Evolutionary conservation across 2,329 filamentous ascomycete genomes (phyloP).

Genomic region (Microsporum ferrugineum): DNA sequence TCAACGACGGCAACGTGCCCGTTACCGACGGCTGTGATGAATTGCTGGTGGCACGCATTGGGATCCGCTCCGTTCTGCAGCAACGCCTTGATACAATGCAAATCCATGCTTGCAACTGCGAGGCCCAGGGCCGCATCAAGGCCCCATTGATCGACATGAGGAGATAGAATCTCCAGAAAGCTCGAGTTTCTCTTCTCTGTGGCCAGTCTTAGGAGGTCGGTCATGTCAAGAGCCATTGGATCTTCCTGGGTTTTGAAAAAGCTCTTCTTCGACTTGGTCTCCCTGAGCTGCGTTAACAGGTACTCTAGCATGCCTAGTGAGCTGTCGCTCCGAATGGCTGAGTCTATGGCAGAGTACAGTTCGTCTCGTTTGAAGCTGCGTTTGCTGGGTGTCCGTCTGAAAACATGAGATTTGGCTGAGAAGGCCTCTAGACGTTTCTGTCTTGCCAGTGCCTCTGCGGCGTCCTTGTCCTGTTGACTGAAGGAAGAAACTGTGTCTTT

Average conservation of each 20-base stretch:
- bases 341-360: conserved; percentile 14
- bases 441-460: conserved; percentile 11
- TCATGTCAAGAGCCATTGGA: conserved; percentile 5
- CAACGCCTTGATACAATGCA: conserved; percentile 12
- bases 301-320: conserved; percentile 13
- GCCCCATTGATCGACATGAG: conserved; percentile 9
- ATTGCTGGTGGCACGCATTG: conserved; percentile 11
- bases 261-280: conserved; percentile 11
- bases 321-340: conserved; percentile 9
- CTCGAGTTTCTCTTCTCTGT: conserved; percentile 7
- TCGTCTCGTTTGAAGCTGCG: conserved; percentile 13
- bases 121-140: conserved; percentile 9
- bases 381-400: conserved; percentile 15
- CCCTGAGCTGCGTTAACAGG: conserved; percentile 12
- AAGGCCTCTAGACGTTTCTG: conserved; percentile 14
- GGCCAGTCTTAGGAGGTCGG: conserved; percentile 9
- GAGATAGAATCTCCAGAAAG: conserved; percentile 13
- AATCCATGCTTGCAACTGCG: conserved; percentile 8
- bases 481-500: conserved; percentile 7
- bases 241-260: conserved; percentile 10
- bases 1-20: conserved; percentile 10
- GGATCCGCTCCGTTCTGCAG: conserved; percentile 15
- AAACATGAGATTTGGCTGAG: conserved; percentile 15
- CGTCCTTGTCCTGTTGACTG: conserved; percentile 9
- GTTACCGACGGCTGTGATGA: conserved; percentile 9